Conservation (phyloP, 306 rosid species). For the Styphnolobium japonicum region DNA sequence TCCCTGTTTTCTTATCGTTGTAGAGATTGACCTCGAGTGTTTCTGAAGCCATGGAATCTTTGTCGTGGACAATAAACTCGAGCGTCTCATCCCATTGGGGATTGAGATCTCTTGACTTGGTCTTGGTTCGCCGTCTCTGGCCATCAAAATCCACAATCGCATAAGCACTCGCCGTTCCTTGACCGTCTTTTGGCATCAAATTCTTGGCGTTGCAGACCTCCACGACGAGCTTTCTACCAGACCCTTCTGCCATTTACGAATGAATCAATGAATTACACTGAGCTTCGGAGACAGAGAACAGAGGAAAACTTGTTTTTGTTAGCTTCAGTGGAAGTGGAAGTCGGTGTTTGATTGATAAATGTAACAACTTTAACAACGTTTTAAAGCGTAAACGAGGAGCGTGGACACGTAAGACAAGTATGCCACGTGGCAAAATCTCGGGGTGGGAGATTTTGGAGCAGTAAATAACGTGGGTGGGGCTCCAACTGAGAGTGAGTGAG, state of each 20-base stretch:
- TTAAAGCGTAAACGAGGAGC: slow-evolving; percentile 42
- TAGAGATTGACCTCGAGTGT: slow-evolving; percentile 69
- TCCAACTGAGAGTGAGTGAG: slow-evolving; percentile 1
- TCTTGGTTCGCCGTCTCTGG: slow-evolving; percentile 75
- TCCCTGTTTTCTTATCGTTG: slow-evolving; percentile 72
- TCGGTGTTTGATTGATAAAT: too few species aligned
- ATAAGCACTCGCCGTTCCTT: slow-evolving; percentile 93
- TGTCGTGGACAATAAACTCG: slow-evolving; percentile 63
- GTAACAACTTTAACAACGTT: too few species aligned
- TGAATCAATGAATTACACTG: neutral
- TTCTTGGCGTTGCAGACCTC: slow-evolving; percentile 82
- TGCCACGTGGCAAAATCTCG: slow-evolving; percentile 40
- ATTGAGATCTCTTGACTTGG: slow-evolving; percentile 73
- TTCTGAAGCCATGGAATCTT: slow-evolving; percentile 52
- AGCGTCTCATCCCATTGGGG: slow-evolving; percentile 90
- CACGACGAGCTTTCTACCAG: slow-evolving; percentile 61
- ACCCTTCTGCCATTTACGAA: slow-evolving; percentile 54
- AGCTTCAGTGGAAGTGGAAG: neutral
- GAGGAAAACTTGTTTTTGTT: neutral
- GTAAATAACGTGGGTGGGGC: slow-evolving; percentile 12
- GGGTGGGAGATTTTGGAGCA: neutral
- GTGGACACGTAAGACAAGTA: slow-evolving; percentile 38
- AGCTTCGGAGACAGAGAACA: neutral
- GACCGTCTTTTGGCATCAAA: slow-evolving; percentile 93
- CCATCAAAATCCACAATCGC: slow-evolving; percentile 88